A percentile compares a stretch with the other conserved stretches of the same genome.
Evolutionary conservation across 2,329 filamentous ascomycete species (phyloP).

Genomic region (Talaromyces sp.): DNA sequence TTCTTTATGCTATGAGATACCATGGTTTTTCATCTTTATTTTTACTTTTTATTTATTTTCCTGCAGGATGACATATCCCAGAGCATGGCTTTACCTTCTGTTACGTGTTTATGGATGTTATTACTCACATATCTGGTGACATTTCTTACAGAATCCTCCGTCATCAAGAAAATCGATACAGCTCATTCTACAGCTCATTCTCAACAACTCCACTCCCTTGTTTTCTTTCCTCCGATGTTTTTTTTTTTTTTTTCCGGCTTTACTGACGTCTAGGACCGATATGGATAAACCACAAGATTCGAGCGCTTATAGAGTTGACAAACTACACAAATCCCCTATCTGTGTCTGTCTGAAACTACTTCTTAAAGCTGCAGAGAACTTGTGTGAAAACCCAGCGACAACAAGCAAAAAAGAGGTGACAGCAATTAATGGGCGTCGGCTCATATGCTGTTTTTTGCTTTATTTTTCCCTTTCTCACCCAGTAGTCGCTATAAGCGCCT

Average conservation of each 20-base stretch:
- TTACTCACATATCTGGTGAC: slow-evolving; percentile 2
- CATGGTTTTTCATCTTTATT: neutral
- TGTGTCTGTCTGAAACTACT: neutral
- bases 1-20: neutral
- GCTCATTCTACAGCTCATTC: neutral
- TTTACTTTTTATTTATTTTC: neutral
- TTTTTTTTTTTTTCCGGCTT: neutral
- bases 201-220: neutral
- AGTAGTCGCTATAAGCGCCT: slow-evolving; percentile 31
- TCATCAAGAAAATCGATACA: slow-evolving; percentile 11
- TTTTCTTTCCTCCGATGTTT: neutral
- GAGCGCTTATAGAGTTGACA: neutral
- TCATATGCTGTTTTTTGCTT: slow-evolving; percentile 14
- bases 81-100: neutral
- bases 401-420: neutral
- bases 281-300: neutral
- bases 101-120: neutral
- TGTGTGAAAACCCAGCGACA: neutral
- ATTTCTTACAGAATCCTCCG: slow-evolving; percentile 5
- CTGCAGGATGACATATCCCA: neutral
- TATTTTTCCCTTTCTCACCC: slow-evolving; percentile 32
- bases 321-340: neutral
- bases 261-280: neutral
- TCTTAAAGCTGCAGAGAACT: neutral
- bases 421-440: slow-evolving; percentile 1